Base-by-base conservation (phyloP, 2,329 filamentous ascomycete species). In the Monilinia polystroma region DNA sequence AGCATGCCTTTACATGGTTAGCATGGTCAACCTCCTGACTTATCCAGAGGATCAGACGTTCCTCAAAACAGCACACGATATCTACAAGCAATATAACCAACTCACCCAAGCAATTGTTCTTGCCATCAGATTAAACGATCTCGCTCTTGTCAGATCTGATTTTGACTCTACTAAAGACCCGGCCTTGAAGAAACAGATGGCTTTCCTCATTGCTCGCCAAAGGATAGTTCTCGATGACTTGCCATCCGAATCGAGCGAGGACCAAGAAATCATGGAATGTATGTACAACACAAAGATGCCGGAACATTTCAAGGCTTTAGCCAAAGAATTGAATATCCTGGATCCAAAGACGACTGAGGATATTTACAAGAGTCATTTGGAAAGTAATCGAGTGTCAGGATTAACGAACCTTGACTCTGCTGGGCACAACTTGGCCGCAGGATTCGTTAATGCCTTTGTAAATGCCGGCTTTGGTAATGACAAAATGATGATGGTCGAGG, bases 281-380 rank as follows among this genome's bases (percentile, higher is more conserved):
- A 80, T 97, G 66, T 91, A 91, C 77, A 99, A 98, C 79, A 87
- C 90, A 23, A 92, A 90, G 75, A 81, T 99, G 67, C 89, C 93
- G 1, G 92, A 96, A 70, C 90, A 98, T 79, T 99, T 97, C 85
- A 96, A 96, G 79, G 87, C 90, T 6, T 83, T 99, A 43, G 96
- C 89, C 67, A 97, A 97, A 80, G 95, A 99, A 78, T 84, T 99
- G 64, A 98, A 99, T 79, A 94, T 99, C 63, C 83, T 98, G 53
- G 95, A 99, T 70, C 95, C 95, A 47, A 98, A 97, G 82, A 91
- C 92, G 54, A 96, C 94, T 0, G 95, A 99, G 77, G 96, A 99
- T 75, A 99, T 99, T 74, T 99, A 99, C 85, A 99, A 99, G 83
- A 97, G 93, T 76, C 95, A 99, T 79, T 85, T 99, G 6, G 95